Percentiles rank a stretch among this genome's conserved stretches.
Evolutionary conservation across 2,329 filamentous ascomycete species (phyloP).

Genomic region (Paradendryphiella salina): DNA sequence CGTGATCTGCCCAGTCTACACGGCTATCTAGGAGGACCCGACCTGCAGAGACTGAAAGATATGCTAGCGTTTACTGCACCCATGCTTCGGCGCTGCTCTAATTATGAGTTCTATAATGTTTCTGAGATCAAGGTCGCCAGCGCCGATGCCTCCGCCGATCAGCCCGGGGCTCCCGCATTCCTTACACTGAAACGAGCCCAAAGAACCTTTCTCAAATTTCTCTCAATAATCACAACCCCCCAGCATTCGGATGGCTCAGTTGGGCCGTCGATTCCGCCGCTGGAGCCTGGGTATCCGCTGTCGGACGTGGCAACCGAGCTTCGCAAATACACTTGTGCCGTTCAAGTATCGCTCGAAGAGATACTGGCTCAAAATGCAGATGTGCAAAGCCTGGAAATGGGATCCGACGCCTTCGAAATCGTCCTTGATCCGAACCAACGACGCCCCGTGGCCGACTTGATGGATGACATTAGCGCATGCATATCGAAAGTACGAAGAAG

Average conservation of each 20-base stretch:
- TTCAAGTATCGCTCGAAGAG: slow-evolving; percentile 63
- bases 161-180: slow-evolving; percentile 58
- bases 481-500: slow-evolving; percentile 65
- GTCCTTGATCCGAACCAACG: slow-evolving; percentile 51
- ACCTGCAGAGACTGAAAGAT: slow-evolving; percentile 60
- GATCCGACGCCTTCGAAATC: slow-evolving; percentile 68
- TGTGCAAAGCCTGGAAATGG: slow-evolving; percentile 67
- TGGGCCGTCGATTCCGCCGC: slow-evolving; percentile 52
- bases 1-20: slow-evolving; percentile 68
- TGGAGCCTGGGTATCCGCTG: slow-evolving; percentile 67
- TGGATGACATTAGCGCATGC: slow-evolving; percentile 58
- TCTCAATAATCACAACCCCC: slow-evolving; percentile 62
- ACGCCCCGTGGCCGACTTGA: slow-evolving; percentile 16
- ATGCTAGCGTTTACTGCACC: slow-evolving; percentile 61
- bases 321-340: slow-evolving; percentile 67
- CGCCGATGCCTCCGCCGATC: slow-evolving; percentile 21
- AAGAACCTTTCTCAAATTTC: slow-evolving; percentile 69
- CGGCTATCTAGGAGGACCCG: slow-evolving; percentile 59
- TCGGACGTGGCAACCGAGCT: slow-evolving; percentile 64
- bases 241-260: slow-evolving; percentile 45
- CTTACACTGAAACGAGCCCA: slow-evolving; percentile 70
- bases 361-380: slow-evolving; percentile 60
- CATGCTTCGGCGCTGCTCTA: slow-evolving; percentile 68
- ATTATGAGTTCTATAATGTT: slow-evolving; percentile 76
- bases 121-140: slow-evolving; percentile 55